phyloP scores from a whole-genome alignment of 345 rosid species.

The Jatropha curcas region DNA sequence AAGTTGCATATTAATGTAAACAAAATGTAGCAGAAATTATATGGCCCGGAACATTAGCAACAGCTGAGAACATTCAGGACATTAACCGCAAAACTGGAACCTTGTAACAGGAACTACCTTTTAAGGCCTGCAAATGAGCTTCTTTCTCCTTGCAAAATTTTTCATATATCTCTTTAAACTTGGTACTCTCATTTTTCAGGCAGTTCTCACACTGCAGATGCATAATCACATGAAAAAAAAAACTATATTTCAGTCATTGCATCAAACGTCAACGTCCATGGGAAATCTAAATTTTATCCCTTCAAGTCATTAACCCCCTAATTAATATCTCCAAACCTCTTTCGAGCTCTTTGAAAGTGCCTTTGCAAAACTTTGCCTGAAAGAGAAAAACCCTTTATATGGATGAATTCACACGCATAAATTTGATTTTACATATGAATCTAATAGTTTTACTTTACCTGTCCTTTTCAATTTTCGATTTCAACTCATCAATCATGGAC shows the following conservation, averaged over 20 bases:
- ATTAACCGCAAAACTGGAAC: background rate
- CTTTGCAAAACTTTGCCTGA: constrained; percentile 66
- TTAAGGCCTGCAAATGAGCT: constrained; percentile 51
- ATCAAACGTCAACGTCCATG: background rate
- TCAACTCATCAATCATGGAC: constrained; percentile 69
- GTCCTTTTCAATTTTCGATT: constrained; percentile 70
- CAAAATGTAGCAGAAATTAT: background rate
- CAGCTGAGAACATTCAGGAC: background rate
- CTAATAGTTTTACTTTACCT: constrained; percentile 42
- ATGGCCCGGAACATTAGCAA: background rate
- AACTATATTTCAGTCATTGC: background rate
- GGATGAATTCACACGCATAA: too few relatives aligned
- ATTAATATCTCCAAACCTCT: constrained; percentile 52
- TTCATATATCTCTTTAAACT: constrained; percentile 62
- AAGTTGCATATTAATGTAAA: background rate
- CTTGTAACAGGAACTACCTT: constrained; percentile 46
- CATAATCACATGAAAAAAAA: constrained; percentile 12
- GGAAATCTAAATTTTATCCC: constrained; percentile 6
- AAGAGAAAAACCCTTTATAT: background rate
- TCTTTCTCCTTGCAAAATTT: constrained; percentile 68
- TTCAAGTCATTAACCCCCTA: constrained; percentile 1
- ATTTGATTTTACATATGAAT: background rate
- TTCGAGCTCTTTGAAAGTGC: constrained; percentile 73
- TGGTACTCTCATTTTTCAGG: constrained; percentile 62
- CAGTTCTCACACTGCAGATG: constrained; percentile 58